Percentiles rank a stretch among this genome's conserved stretches.
Evolutionary conservation across 2,329 filamentous ascomycete genomes (phyloP).

Genomic region (Penicillium oxalicum): DNA sequence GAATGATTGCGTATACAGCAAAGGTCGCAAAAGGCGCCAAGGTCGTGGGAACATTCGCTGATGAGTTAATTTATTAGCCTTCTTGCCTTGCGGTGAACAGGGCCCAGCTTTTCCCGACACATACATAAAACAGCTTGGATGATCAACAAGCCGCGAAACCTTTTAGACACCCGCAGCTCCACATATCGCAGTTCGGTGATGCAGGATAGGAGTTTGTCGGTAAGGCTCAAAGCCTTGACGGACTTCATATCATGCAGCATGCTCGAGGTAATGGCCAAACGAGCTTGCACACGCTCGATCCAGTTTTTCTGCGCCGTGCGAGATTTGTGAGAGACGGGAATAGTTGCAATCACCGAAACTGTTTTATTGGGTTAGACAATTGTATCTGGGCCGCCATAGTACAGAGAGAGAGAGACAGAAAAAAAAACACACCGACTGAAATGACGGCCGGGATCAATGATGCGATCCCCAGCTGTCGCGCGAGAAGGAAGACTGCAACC

Average conservation of each 20-base stretch:
- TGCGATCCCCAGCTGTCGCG: constrained; percentile 28
- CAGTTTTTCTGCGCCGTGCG: constrained; percentile 29
- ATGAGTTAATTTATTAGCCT: neutral
- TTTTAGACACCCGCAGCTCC: constrained; percentile 10
- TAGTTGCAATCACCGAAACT: constrained; percentile 7
- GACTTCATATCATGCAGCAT: constrained; percentile 41
- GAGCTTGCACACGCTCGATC: constrained; percentile 39
- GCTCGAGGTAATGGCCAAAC: constrained; percentile 37
- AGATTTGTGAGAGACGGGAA: constrained; percentile 6
- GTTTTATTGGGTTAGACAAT: neutral
- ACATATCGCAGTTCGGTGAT: constrained; percentile 21
- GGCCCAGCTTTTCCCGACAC: neutral
- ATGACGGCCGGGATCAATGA: constrained; percentile 31
- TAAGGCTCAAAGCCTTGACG: constrained; percentile 41
- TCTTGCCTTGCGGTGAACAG: neutral
- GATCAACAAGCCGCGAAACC: constrained; percentile 13
- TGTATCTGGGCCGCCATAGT: neutral
- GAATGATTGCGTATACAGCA: constrained; percentile 17
- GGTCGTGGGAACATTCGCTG: constrained; percentile 12
- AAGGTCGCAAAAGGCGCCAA: constrained; percentile 30
- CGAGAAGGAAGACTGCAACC: constrained; percentile 32
- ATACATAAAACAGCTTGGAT: constrained; percentile 9
- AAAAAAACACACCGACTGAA: constrained; percentile 18
- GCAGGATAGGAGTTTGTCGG: constrained; percentile 22
- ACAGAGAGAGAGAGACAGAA: too few species aligned